Evolutionary conservation across 1,139 yeast genomes (phyloP), one percentile per base, ranked within the genome.

Genomic region (Debaryomyces fabryi): DNA sequence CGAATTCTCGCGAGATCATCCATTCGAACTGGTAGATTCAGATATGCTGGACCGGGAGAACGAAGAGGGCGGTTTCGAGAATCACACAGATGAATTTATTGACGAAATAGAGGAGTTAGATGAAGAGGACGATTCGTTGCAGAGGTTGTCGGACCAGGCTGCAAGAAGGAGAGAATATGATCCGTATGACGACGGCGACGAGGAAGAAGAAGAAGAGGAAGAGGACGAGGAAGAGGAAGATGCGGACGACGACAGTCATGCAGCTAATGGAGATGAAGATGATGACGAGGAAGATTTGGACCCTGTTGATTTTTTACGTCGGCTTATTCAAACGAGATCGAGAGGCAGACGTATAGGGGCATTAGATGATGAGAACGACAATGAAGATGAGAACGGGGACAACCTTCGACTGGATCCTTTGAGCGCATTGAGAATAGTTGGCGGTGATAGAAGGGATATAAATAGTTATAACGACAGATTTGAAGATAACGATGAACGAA

Each of bases 331-430:
- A 24, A 57, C 62, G 3, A 55, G 63, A 33, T 52, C 55, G 16
- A 58, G 52, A 32, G 59, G 56, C n/a, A 15, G 32, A 18, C 18
- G 43, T 27, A 16, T 32, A 18, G 35, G 35, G 10, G 20, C 35
- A 18, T 32, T 8, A 12, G 35, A 38, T 4, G 25, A 46, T 24
- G 51, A 43, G 18, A 21, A 18, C 36, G 36, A 15, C 46, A 50
- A 49, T 16, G 58, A 55, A 1, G 64, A 57, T 3, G 69, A 53
- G 9, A 59, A 56, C 1, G 64, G 58, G 18, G 60, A 59, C 4
- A 29, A 63, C 44, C 64, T 68, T 1, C 54, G 68, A 15, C 57
- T 62, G 1, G 71, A 65, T 15, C 62, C 67, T 35, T 53, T 68
- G 9, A 54, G 73, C 34, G 72, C 71, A 3, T 56, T 65, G 39